Conservation (phyloP, 305 asterid genomes). For the Fraxinus sp. region DNA sequence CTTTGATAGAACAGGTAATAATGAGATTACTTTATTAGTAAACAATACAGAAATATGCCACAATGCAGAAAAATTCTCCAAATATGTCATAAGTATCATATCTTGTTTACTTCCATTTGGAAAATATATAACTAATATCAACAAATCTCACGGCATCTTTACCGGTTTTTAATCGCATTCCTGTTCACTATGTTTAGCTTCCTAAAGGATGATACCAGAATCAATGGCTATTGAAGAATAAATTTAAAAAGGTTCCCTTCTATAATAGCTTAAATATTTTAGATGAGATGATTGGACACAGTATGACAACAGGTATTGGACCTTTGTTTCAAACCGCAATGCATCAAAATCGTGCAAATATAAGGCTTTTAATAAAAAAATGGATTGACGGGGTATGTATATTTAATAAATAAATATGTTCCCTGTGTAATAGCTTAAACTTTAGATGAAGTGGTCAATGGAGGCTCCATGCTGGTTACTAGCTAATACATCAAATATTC, state of each 20-base stretch:
- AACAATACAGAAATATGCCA: neutral
- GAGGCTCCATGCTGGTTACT: neutral
- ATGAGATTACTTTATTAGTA: neutral
- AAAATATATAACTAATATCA: neutral
- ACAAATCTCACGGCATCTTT: neutral
- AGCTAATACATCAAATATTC: neutral
- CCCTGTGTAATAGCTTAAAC: neutral
- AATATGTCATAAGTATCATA: neutral
- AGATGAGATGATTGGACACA: neutral
- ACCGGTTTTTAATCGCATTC: neutral
- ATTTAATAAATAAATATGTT: neutral
- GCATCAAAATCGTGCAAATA: neutral
- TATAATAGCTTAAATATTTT: neutral
- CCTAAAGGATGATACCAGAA: neutral
- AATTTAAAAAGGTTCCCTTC: neutral
- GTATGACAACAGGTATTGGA: neutral
- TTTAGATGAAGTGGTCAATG: neutral
- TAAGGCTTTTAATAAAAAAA: neutral
- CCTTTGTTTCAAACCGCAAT: neutral
- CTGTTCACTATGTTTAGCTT: neutral
- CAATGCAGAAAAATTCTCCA: neutral
- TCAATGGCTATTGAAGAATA: neutral
- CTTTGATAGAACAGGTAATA: neutral
- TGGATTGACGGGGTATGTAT: neutral
- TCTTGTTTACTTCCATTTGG: neutral